These are phyloP conservation scores for Coemansia sp. DNA, from an alignment of 192 early-diverging fungal species.

Conservation along the genomic window DNA sequence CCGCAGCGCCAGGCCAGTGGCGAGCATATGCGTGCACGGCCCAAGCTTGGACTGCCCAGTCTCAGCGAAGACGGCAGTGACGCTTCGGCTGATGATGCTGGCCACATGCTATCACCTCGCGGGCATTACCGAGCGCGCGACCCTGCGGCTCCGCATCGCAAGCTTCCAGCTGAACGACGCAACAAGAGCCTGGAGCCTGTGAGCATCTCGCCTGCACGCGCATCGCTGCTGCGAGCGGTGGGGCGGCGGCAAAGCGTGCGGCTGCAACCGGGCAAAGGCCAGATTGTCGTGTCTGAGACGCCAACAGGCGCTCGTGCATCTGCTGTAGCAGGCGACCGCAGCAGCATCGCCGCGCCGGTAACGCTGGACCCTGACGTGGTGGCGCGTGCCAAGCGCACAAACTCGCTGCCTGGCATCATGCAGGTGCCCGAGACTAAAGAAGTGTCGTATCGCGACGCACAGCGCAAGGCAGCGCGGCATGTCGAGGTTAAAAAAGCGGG, in stretches of 20 bases:
- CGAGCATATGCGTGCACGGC: constrained; percentile 5
- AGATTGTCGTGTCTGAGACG: constrained; percentile 52
- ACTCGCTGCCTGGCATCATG: constrained; percentile 50
- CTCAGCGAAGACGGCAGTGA: constrained; percentile 27
- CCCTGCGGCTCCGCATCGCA: constrained; percentile 48
- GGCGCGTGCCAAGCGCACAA: constrained; percentile 48
- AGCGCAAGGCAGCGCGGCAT: constrained; percentile 36
- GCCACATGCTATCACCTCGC: constrained; percentile 31
- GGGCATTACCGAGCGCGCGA: constrained; percentile 53
- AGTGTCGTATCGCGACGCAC: constrained; percentile 50
- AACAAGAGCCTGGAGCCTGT: not conserved
- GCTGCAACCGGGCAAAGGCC: constrained; percentile 51
- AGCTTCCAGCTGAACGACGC: constrained; percentile 18
- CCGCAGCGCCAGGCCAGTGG: constrained; percentile 16
- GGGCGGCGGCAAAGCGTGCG: constrained; percentile 55
- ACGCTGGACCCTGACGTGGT: constrained; percentile 23
- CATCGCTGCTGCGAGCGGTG: constrained; percentile 51
- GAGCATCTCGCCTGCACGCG: constrained; percentile 49
- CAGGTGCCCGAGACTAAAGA: constrained; percentile 54
- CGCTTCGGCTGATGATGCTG: constrained; percentile 5
- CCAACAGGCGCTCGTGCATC: constrained; percentile 18
- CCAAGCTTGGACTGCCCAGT: constrained; percentile 17
- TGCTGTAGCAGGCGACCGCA: constrained; percentile 6
- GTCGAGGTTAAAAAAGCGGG: constrained; percentile 28
- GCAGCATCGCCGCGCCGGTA: constrained; percentile 14